These are phyloP conservation scores for Botrytis sinoallii DNA, from an alignment of 2,329 filamentous ascomycete genomes.

Conservation along the genomic window DNA sequence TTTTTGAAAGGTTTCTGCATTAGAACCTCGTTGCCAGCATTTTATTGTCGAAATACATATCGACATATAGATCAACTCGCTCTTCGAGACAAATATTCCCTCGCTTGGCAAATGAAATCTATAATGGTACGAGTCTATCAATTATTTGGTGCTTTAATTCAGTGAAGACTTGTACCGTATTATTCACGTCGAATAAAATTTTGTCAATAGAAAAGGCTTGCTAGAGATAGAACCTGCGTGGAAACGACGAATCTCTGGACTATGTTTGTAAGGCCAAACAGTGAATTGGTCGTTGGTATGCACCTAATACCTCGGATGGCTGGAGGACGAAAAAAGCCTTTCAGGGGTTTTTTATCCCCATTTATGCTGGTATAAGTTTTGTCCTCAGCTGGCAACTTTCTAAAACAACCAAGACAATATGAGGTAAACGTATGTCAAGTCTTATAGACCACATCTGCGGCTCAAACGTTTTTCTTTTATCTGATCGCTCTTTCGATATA, in stretches of 20 bases:
- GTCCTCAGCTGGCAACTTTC: not conserved
- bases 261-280: not conserved
- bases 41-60: not conserved
- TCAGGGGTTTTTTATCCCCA: not conserved
- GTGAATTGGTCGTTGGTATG: not conserved
- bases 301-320: not conserved
- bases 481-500: too few species aligned
- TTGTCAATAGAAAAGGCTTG: not conserved
- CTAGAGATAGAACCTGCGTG: not conserved
- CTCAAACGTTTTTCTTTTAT: not conserved
- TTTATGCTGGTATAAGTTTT: not conserved
- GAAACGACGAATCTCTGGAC: not conserved
- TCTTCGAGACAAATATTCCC: not conserved
- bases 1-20: not conserved
- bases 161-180: not conserved
- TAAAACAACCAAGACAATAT: too few species aligned
- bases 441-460: not conserved
- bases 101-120: not conserved
- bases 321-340: not conserved
- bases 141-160: too few species aligned
- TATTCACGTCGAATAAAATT: not conserved
- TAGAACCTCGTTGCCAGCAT: not conserved
- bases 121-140: not conserved
- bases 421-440: too few species aligned
- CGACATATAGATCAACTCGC: not conserved